These are phyloP conservation scores for Plectosphaerella cucumerina DNA, from an alignment of 2,329 filamentous ascomycete species.

Conservation along the genomic window DNA sequence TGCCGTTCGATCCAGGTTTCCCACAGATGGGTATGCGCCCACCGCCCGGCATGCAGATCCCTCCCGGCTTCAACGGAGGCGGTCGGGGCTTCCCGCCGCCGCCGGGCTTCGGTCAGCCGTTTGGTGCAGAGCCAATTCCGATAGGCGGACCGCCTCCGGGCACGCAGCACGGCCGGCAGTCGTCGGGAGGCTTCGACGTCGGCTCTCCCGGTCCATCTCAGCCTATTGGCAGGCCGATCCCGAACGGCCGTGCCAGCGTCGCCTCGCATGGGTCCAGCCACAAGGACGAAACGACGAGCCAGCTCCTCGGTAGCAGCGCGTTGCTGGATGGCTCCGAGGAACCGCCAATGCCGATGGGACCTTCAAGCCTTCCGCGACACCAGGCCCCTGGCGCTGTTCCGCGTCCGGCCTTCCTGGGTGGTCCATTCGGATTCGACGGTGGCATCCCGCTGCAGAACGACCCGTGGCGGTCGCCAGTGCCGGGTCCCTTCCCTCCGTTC, in stretches of 20 bases:
- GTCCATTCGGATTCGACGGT: constrained; percentile 33
- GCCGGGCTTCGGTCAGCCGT: constrained; percentile 48
- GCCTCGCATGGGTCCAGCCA: constrained; percentile 46
- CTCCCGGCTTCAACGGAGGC: constrained; percentile 45
- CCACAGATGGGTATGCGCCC: constrained; percentile 41
- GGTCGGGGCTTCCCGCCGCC: constrained; percentile 41
- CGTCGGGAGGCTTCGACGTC: constrained; percentile 64
- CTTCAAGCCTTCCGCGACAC: constrained; percentile 28
- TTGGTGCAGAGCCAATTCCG: constrained; percentile 32
- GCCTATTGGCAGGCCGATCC: constrained; percentile 76
- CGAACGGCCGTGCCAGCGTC: constrained; percentile 80
- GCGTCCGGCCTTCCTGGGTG: constrained; percentile 35
- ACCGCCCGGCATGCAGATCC: constrained; percentile 40
- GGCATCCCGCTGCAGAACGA: constrained; percentile 32
- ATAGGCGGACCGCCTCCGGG: constrained; percentile 37
- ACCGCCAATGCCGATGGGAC: constrained; percentile 29
- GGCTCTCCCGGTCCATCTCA: constrained; percentile 53
- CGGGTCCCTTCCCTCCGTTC: constrained; percentile 24
- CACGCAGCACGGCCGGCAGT: constrained; percentile 67
- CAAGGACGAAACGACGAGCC: constrained; percentile 67
- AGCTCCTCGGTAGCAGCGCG: constrained; percentile 86
- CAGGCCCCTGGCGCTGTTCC: constrained; percentile 49
- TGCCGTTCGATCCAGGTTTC: constrained; percentile 49
- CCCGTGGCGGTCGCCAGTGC: constrained; percentile 33
- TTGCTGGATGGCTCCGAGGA: constrained; percentile 73